Conservation (phyloP, 139 green algal species). For the Tetradesmus lagerheimii region DNA sequence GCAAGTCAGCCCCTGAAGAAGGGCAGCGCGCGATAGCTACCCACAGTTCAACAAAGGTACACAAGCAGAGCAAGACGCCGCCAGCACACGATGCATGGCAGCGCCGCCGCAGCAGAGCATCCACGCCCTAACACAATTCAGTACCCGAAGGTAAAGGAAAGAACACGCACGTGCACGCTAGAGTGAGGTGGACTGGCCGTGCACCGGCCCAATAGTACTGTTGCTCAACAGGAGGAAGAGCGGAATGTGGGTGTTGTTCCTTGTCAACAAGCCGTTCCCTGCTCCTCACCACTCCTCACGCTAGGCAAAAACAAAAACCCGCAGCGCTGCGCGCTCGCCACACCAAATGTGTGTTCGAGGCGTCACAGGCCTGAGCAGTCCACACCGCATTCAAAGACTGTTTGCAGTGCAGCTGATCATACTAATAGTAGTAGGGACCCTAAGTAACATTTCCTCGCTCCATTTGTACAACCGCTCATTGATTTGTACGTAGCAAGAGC, state of each 20-base stretch:
- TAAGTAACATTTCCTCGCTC: background rate
- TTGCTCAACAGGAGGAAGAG: background rate
- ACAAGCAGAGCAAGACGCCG: background rate
- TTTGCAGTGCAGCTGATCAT: background rate
- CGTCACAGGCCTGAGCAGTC: background rate
- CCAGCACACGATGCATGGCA: background rate
- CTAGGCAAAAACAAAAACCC: background rate
- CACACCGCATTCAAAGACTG: background rate
- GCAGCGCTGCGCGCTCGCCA: background rate
- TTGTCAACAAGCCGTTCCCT: background rate
- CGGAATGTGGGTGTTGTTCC: background rate
- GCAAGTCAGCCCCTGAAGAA: background rate
- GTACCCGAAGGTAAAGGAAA: background rate
- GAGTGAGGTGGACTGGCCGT: background rate
- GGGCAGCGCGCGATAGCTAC: background rate
- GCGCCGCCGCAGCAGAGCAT: background rate
- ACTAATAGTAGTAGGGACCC: background rate
- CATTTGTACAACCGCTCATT: background rate
- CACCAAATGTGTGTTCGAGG: background rate
- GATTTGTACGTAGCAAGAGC: background rate
- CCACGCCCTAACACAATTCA: background rate
- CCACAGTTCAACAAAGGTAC: background rate
- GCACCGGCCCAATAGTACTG: too few species aligned
- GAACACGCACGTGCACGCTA: background rate
- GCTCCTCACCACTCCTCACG: background rate